Evolutionary conservation across 257 asterid genomes (phyloP).

Genomic region (Salvia hispanica): DNA sequence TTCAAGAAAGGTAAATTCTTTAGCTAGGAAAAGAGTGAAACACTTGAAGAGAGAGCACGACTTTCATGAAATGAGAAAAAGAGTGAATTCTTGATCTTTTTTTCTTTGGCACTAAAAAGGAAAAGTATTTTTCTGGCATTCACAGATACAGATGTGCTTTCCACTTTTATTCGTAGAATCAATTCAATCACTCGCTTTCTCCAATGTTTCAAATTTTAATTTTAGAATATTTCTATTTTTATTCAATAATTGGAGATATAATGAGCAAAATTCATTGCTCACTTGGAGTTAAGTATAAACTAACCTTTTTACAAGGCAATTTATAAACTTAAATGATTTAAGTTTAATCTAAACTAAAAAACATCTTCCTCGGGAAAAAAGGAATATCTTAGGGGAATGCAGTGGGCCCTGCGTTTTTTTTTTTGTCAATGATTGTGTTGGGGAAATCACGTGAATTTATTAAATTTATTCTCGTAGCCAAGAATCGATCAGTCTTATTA

Average conservation of each 20-base stretch:
- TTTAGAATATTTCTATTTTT: background rate
- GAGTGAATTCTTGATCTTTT: constrained; percentile 27
- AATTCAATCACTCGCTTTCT: background rate
- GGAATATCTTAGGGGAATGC: constrained; percentile 9
- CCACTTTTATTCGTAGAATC: constrained; percentile 35
- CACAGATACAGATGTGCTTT: constrained; percentile 48
- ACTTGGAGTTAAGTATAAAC: no score
- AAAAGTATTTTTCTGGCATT: constrained; percentile 54
- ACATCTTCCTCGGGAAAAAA: no score
- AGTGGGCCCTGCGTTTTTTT: constrained; percentile 20
- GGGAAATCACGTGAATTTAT: constrained; percentile 25
- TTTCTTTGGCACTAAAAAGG: constrained; percentile 34
- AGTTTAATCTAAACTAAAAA: no score
- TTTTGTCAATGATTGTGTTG: constrained; percentile 26
- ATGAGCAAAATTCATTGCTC: no score
- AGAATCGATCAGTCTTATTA: background rate
- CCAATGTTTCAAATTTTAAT: background rate
- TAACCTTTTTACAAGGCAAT: no score
- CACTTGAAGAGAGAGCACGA: constrained; percentile 41
- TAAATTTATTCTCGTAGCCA: constrained; percentile 4
- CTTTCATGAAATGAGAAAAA: constrained; percentile 47
- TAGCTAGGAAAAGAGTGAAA: constrained; percentile 21
- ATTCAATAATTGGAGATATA: no score
- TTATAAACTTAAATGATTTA: no score
- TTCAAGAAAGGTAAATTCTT: constrained; percentile 28